Percentiles rank a stretch among this genome's conserved stretches.
phyloP scores from a whole-genome alignment of 2,329 filamentous ascomycete genomes.

The Massarina eburnea region DNA sequence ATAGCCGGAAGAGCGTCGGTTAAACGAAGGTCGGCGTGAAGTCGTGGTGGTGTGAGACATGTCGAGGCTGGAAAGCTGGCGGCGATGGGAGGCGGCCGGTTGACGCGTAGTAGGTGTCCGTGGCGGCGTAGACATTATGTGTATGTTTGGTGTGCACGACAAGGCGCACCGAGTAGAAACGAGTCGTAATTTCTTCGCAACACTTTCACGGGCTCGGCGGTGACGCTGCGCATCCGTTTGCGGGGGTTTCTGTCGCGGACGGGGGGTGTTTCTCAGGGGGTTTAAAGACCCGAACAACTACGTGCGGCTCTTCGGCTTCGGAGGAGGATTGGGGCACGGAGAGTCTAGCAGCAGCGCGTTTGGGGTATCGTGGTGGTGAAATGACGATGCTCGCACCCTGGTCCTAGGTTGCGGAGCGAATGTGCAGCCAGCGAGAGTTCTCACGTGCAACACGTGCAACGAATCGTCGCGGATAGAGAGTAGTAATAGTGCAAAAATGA shows the following conservation, averaged over 20 bases:
- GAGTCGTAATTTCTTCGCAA: background rate
- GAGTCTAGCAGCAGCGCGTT: constrained; percentile 3
- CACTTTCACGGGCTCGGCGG: background rate
- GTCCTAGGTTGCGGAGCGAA: constrained; percentile 9
- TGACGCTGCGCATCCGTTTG: constrained; percentile 8
- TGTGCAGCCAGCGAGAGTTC: background rate
- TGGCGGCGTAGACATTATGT: constrained; percentile 46
- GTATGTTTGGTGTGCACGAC: constrained; percentile 6
- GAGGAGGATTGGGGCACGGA: background rate
- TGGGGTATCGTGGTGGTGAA: constrained; percentile 2
- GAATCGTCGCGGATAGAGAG: background rate
- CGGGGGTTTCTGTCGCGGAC: background rate
- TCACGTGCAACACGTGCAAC: background rate
- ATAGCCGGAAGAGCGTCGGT: constrained; percentile 49
- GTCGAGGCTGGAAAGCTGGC: constrained; percentile 45
- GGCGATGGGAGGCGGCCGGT: constrained; percentile 41
- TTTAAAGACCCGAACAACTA: background rate
- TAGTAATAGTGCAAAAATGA: constrained; percentile 2
- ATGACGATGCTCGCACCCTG: constrained; percentile 5
- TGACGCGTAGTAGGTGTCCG: constrained; percentile 44
- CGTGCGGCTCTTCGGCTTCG: background rate
- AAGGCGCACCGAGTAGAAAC: background rate
- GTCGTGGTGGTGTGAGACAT: constrained; percentile 44
- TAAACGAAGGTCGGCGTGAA: constrained; percentile 37
- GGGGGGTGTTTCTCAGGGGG: background rate